Base-by-base conservation (phyloP, 805 yeast genomes). In the Metschnikowia gruessii region DNA sequence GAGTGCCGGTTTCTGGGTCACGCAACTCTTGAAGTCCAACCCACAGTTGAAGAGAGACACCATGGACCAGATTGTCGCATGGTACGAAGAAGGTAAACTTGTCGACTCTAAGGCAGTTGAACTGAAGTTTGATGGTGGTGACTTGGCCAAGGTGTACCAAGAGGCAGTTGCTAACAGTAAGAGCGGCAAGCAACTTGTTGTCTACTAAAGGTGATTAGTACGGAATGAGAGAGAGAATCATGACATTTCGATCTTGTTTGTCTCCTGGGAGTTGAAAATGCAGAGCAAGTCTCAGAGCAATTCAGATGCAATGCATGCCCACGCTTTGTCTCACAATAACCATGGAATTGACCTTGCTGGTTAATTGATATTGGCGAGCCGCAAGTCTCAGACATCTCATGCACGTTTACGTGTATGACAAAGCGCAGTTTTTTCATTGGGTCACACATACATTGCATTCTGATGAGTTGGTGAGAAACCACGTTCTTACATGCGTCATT, bases 1-100 rank as follows among this genome's bases (percentile, higher is more conserved):
- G 5, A 82, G 90, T 43, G 79, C 82, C 24, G 99, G 99, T 0
- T 94, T 87, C 70, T 94, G 99, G 99, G 82, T 90, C 48, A 86
- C 96, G 11, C 81, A 57, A 37, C 64, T 70, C 48, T 63, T 70
- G 50, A 70, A 69, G 53, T 45, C 59, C 36, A 63, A 71, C 53
- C 51, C 52, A 2, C 65, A 60, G 29, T 69, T 72, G 61, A 72
- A 71, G 60, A 15, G 53, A 40, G 54, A 60, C 42, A 68, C 75
- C 19, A 60, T 72, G 56, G 54, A 59, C 42, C 65, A 66, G 55
- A 65, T 72, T 36, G 63, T 72, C 16, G 60, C 54, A 35, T 72
- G 74, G 75, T 72, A 72, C 53, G 72, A 72, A 52, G 57, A 60
- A n/a, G 74, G 68, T 4, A 53, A 64, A 39, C 63, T 72, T 48